Conservation (phyloP, 306 rosid species). For the Ormosia semicastrata region DNA sequence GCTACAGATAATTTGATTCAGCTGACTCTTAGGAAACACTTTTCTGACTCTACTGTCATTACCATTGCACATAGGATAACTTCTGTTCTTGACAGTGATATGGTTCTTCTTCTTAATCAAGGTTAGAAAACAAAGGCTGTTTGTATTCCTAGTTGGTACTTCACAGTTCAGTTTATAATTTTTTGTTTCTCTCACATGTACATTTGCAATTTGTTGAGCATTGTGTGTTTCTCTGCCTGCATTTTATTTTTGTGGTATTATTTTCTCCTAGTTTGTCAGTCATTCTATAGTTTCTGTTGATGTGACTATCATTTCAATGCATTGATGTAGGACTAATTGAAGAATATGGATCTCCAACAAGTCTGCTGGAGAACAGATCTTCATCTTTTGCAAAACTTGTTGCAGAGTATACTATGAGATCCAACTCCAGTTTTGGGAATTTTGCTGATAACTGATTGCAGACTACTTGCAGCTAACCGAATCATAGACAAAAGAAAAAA, state of each 20-base stretch:
- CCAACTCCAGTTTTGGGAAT: constrained; percentile 24
- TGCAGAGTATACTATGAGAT: constrained; percentile 48
- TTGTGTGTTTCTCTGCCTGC: neutral
- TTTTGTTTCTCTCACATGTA: neutral
- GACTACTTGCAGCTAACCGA: neutral
- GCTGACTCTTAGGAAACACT: constrained; percentile 47
- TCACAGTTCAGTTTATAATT: neutral
- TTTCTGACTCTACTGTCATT: constrained; percentile 42
- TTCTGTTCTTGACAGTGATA: constrained; percentile 53
- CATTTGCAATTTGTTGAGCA: neutral
- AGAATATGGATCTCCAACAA: constrained; percentile 53
- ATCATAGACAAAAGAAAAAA: neutral
- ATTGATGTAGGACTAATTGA: constrained; percentile 51
- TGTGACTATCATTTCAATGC: neutral
- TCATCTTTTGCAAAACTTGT: constrained; percentile 60
- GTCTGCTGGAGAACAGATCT: constrained; percentile 48
- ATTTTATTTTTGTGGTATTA: neutral
- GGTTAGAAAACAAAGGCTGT: constrained; percentile 23
- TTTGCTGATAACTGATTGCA: neutral
- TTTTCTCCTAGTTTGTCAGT: neutral
- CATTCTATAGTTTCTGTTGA: neutral
- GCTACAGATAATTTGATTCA: constrained; percentile 61
- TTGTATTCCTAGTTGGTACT: neutral
- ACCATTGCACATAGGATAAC: constrained; percentile 61
- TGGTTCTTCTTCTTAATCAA: constrained; percentile 54